Base-by-base conservation (phyloP, 192 early-diverging fungal genomes). In the Coemansia sp. region DNA sequence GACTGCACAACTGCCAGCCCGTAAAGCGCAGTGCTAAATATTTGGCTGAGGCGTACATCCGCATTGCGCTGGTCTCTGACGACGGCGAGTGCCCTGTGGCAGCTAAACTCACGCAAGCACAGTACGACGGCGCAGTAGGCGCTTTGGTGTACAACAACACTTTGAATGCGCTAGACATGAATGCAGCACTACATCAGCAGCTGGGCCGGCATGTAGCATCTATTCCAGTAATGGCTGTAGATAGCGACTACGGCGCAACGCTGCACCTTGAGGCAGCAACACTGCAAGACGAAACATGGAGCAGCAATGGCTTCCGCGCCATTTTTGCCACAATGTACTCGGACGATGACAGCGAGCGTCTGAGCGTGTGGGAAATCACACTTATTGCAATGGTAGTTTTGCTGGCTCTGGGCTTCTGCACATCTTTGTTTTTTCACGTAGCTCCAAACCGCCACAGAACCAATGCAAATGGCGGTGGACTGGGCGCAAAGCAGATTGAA, bases 331-430 rank as follows among this genome's bases (percentile, higher is more conserved):
- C 78, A 25, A 64, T 81, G n/a, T 74, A 68, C 22, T 31, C 65
- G 3, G 68, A 63, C 2, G 72, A 68, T 12, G 72, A 74, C 15
- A 25, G 23, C 42, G 78, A 74, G 50, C 60, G 49, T 21, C 54
- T 82, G 48, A 76, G 68, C 26, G 74, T 49, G 5, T 82, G 79
- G 79, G 79, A 82, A 58, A 66, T 82, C 19, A 66, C 74, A 11
- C 70, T 82, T 14, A 76, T 82, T 26, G 51, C 71, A 3, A 53
- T 82, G 10, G 79, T 82, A 4, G 68, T 68, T 26, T 53, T 82
- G 11, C 70, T 82, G 15, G 74, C 70, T 1, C 48, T 82, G 9
- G 75, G 79, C 44, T 76, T 81, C 47, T 68, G 72, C 51, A 68
- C 62, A 3, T 81, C 78, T 15, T 28, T 81, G 42, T 52, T 73